phyloP scores from a whole-genome alignment of 2,329 filamentous ascomycete genomes.

The Monosporascus cannonballus region DNA sequence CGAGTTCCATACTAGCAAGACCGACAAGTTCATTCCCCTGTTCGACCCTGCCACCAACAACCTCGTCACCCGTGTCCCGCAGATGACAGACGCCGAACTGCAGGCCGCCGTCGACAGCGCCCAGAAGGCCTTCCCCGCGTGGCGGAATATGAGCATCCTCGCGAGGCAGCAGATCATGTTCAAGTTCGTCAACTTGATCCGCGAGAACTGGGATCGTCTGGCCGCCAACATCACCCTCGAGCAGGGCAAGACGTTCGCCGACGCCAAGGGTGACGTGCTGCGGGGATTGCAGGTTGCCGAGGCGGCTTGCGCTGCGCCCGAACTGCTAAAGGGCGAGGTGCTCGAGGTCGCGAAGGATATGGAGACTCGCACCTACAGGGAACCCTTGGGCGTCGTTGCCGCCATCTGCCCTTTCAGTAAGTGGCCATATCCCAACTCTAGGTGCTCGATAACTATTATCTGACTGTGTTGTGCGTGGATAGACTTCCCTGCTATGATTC shows the following conservation, averaged over 20 bases:
- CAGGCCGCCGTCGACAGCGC: conserved; percentile 70
- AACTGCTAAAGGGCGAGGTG: conserved; percentile 76
- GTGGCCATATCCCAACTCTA: conserved; percentile 22
- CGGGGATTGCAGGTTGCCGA: conserved; percentile 80
- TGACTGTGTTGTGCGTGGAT: conserved; percentile 5
- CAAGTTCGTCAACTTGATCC: conserved; percentile 72
- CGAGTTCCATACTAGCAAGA: conserved; percentile 61
- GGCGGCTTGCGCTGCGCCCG: conserved; percentile 73
- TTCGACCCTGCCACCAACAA: conserved; percentile 82
- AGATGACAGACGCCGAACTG: conserved; percentile 74
- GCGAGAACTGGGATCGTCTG: conserved; percentile 79
- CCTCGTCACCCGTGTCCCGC: conserved; percentile 74
- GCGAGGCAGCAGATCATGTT: conserved; percentile 81
- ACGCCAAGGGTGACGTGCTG: conserved; percentile 76
- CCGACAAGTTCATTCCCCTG: conserved; percentile 71
- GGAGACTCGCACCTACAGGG: conserved; percentile 78
- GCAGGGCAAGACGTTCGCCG: conserved; percentile 83
- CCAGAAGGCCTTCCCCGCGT: conserved; percentile 66
- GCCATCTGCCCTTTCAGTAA: conserved; percentile 83
- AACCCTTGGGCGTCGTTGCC: conserved; percentile 74
- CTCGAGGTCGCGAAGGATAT: conserved; percentile 85
- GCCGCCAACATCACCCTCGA: conserved; percentile 82
- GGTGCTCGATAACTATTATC: conserved; percentile 2
- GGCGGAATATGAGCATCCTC: conserved; percentile 67
- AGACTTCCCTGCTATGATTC: conserved; percentile 92